Evolutionary conservation across 2,329 filamentous ascomycete species (phyloP).

Genomic region (Colletotrichum musae): DNA sequence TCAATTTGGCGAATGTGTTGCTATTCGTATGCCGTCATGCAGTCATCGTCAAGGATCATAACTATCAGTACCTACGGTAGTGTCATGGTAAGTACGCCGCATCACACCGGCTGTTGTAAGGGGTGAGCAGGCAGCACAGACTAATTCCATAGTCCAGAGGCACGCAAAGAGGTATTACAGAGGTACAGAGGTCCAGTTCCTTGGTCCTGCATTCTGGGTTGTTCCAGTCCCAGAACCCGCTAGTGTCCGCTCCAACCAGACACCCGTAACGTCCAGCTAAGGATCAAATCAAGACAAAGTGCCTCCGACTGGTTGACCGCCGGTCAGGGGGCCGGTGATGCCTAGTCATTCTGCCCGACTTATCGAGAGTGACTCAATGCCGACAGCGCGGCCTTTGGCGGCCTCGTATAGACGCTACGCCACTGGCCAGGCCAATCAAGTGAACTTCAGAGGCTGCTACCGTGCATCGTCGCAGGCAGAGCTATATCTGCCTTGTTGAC

Average conservation of each 20-base stretch:
- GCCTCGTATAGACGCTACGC: not conserved
- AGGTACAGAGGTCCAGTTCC: not conserved
- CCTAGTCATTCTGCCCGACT: not conserved
- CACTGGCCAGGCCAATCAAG: not conserved
- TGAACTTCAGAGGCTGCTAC: not conserved
- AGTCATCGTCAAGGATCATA: slow-evolving; percentile 3
- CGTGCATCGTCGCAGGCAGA: not conserved
- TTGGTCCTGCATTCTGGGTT: too few relatives aligned
- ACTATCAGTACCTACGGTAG: not conserved
- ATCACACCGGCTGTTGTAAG: not conserved
- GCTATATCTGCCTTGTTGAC: slow-evolving; percentile 1
- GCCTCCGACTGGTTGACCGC: too few relatives aligned
- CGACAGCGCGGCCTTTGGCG: not conserved
- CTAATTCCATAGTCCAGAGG: too few relatives aligned
- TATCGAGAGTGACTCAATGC: slow-evolving; percentile 4
- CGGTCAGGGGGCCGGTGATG: not conserved
- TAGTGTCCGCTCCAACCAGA: slow-evolving; percentile 5
- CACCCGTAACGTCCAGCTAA: not conserved
- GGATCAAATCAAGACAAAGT: not conserved
- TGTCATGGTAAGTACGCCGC: not conserved
- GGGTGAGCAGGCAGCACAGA: not conserved
- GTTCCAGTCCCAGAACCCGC: slow-evolving; percentile 1
- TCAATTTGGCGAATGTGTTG: too few relatives aligned
- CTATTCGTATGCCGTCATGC: not conserved
- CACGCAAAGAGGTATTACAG: too few relatives aligned